phyloP scores from a whole-genome alignment of 2,329 filamentous ascomycete genomes.

The Epichloe bromicola region DNA sequence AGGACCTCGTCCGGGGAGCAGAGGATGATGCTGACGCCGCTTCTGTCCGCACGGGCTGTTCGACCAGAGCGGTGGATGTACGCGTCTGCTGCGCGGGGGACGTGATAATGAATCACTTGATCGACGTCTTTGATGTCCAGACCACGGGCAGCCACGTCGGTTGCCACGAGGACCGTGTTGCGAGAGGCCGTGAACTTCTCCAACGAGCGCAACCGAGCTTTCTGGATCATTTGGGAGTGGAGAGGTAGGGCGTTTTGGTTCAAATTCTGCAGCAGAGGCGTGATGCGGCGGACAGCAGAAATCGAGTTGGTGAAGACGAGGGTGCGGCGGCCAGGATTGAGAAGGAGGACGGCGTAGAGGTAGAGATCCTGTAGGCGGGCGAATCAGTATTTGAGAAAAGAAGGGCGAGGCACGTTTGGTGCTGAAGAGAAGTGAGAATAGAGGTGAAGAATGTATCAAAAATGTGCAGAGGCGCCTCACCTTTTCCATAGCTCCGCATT shows the following conservation, averaged over 20 bases:
- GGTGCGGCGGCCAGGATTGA: conserved; percentile 68
- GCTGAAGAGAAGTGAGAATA: too few species aligned
- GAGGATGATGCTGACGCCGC: conserved; percentile 73
- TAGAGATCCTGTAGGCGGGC: conserved; percentile 57
- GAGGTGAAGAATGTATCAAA: neutral
- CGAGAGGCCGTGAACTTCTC: conserved; percentile 68
- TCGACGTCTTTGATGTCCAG: conserved; percentile 87
- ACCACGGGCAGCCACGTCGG: conserved; percentile 85
- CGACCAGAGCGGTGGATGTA: conserved; percentile 94
- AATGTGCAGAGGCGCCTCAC: conserved; percentile 27
- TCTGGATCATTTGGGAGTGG: conserved; percentile 92
- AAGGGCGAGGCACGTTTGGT: too few species aligned
- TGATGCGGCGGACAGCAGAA: conserved; percentile 74
- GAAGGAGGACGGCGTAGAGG: conserved; percentile 73
- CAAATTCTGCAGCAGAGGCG: conserved; percentile 73
- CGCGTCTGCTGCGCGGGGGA: conserved; percentile 78
- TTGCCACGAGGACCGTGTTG: conserved; percentile 69
- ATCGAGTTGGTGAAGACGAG: conserved; percentile 96
- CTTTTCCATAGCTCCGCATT: conserved; percentile 90
- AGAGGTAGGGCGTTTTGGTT: conserved; percentile 63
- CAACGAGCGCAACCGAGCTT: conserved; percentile 82
- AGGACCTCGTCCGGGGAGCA: conserved; percentile 85
- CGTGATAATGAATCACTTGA: conserved; percentile 87
- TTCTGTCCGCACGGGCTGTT: conserved; percentile 70
- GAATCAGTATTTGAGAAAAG: neutral